Evolutionary conservation across 2,329 filamentous ascomycete genomes (phyloP).

Genomic region (Oidium heveae): DNA sequence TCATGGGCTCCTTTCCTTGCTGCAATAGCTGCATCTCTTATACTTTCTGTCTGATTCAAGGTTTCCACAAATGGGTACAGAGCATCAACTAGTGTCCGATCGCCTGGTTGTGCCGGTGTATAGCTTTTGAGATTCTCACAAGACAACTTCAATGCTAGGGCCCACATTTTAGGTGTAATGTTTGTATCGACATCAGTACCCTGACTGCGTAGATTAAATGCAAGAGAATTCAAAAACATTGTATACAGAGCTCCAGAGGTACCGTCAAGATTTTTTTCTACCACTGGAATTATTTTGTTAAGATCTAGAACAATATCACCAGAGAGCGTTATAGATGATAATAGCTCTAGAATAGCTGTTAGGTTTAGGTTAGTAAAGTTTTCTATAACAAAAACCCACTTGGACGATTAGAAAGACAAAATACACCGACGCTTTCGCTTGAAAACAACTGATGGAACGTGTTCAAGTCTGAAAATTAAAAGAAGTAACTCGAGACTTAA

Average conservation of each 20-base stretch:
- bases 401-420: too few species aligned
- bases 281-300: constrained; percentile 31
- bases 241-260: constrained; percentile 54
- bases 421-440: too few species aligned
- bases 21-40: constrained; percentile 50
- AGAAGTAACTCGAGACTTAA: too few species aligned
- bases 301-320: constrained; percentile 34
- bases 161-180: constrained; percentile 28
- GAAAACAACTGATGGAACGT: too few species aligned
- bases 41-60: constrained; percentile 35
- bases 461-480: too few species aligned
- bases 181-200: constrained; percentile 4
- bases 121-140: constrained; percentile 51
- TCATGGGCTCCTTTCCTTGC: constrained; percentile 51
- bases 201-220: constrained; percentile 7
- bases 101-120: constrained; percentile 71
- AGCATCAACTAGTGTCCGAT: constrained; percentile 76
- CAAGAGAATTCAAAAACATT: constrained; percentile 50
- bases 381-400: too few species aligned
- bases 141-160: constrained; percentile 39
- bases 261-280: constrained; percentile 49
- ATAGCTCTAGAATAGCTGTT: constrained; percentile 19
- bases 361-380: not conserved
- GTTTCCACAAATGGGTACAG: constrained; percentile 65
- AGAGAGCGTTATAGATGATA: constrained; percentile 19